Percentiles rank a stretch among this genome's conserved stretches.
Evolutionary conservation across 257 asterid species (phyloP).

Genomic region (Scutellaria minor): DNA sequence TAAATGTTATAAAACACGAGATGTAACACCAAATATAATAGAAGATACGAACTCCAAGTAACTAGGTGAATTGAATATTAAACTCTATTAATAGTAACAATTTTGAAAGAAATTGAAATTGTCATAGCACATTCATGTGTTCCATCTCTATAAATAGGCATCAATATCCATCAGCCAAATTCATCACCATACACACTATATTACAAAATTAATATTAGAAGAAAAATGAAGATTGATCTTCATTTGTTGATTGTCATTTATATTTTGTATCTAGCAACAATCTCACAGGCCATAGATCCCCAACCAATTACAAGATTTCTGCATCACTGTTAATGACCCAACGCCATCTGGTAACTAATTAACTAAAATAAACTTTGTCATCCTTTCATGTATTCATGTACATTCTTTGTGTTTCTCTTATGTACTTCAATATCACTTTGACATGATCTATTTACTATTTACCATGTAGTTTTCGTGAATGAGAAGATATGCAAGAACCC

Average conservation of each 20-base stretch:
- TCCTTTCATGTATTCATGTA: too few species aligned
- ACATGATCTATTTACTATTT: too few species aligned
- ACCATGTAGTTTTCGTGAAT: too few species aligned
- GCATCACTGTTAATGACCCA: neutral
- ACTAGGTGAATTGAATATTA: too few species aligned
- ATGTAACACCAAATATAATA: too few species aligned
- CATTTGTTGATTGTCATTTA: neutral
- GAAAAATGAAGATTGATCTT: neutral
- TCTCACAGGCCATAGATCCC: slow-evolving; percentile 15
- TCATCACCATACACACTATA: neutral
- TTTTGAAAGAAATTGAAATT: neutral
- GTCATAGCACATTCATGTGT: neutral
- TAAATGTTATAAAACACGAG: too few species aligned
- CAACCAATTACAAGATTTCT: slow-evolving; percentile 20
- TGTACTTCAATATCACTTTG: too few species aligned
- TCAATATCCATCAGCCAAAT: too few species aligned
- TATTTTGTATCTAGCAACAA: neutral
- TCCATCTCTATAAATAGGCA: neutral
- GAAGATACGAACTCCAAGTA: too few species aligned
- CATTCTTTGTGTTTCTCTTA: too few species aligned
- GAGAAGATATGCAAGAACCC: too few species aligned
- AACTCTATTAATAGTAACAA: neutral
- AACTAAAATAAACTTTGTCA: too few species aligned
- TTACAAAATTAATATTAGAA: neutral
- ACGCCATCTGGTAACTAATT: neutral